Evolutionary conservation across 106 monocot species (phyloP).

Genomic region (Gastrodia elata): DNA sequence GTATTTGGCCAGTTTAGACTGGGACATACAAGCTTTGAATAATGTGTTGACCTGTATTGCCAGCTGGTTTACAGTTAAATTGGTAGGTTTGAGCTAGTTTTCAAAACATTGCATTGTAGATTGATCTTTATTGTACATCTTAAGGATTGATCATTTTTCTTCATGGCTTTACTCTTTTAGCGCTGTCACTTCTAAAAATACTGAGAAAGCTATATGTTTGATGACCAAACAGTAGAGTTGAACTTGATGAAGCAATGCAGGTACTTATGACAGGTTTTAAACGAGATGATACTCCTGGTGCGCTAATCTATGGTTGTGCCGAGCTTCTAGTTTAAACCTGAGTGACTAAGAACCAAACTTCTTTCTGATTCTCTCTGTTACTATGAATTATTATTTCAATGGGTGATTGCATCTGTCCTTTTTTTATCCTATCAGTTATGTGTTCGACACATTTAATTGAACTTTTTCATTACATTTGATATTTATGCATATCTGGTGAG

Average conservation of each 20-base stretch:
- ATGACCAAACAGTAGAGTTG: neutral
- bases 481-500: neutral
- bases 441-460: neutral
- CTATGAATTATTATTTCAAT: neutral
- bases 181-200: too few species aligned
- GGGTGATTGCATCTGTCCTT: neutral
- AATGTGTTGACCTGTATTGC: too few species aligned
- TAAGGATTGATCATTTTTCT: too few species aligned
- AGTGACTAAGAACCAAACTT: conserved; percentile 6
- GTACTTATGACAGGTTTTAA: conserved; percentile 9
- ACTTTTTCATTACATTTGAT: neutral
- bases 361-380: conserved; percentile 8
- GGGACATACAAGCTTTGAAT: too few species aligned
- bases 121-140: too few species aligned
- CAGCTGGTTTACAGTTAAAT: too few species aligned
- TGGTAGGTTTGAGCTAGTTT: too few species aligned
- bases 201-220: neutral
- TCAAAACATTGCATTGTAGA: too few species aligned
- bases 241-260: conserved; percentile 10
- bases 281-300: conserved; percentile 7
- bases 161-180: too few species aligned
- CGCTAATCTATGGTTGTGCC: conserved; percentile 7
- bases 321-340: conserved; percentile 10
- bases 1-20: too few species aligned
- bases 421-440: neutral